These are phyloP conservation scores for Blastobotrys mokoenaii DNA, from an alignment of 805 yeast species.

Conservation along the genomic window DNA sequence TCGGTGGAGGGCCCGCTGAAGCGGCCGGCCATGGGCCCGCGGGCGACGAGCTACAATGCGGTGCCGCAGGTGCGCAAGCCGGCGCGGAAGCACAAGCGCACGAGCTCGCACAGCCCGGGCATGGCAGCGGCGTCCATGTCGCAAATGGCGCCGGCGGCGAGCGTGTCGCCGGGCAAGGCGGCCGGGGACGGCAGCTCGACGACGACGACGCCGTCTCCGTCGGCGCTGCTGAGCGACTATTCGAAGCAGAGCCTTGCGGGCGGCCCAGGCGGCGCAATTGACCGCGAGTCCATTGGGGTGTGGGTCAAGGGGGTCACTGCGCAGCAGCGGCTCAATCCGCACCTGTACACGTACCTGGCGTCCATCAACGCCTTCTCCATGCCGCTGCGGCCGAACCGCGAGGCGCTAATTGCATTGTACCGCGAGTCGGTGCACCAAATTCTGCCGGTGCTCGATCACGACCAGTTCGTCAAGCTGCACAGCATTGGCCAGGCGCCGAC, in stretches of 20 bases:
- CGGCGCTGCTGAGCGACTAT: neutral
- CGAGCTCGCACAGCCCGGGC: slow-evolving; percentile 15
- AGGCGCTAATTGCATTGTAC: slow-evolving; percentile 32
- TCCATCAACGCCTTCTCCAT: slow-evolving; percentile 34
- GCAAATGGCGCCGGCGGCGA: neutral
- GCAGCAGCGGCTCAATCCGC: slow-evolving; percentile 25
- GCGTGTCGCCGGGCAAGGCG: neutral
- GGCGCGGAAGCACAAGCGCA: slow-evolving; percentile 7
- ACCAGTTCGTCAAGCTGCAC: slow-evolving; percentile 32
- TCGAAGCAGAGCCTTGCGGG: neutral
- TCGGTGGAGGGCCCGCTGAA: neutral
- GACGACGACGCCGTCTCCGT: neutral
- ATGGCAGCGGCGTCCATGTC: slow-evolving; percentile 1
- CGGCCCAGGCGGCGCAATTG: slow-evolving; percentile 6
- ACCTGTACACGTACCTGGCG: slow-evolving; percentile 27
- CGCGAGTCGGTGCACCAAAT: slow-evolving; percentile 34
- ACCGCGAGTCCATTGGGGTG: slow-evolving; percentile 25
- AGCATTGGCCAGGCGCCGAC: slow-evolving; percentile 32
- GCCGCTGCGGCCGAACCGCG: slow-evolving; percentile 26
- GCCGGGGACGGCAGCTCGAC: neutral
- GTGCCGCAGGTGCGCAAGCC: neutral
- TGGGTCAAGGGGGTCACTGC: slow-evolving; percentile 28
- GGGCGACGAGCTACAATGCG: slow-evolving; percentile 9
- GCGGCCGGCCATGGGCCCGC: slow-evolving; percentile 11
- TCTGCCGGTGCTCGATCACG: slow-evolving; percentile 36